Conservation (phyloP, 2,329 filamentous ascomycete species). For the Claviceps sp. region DNA sequence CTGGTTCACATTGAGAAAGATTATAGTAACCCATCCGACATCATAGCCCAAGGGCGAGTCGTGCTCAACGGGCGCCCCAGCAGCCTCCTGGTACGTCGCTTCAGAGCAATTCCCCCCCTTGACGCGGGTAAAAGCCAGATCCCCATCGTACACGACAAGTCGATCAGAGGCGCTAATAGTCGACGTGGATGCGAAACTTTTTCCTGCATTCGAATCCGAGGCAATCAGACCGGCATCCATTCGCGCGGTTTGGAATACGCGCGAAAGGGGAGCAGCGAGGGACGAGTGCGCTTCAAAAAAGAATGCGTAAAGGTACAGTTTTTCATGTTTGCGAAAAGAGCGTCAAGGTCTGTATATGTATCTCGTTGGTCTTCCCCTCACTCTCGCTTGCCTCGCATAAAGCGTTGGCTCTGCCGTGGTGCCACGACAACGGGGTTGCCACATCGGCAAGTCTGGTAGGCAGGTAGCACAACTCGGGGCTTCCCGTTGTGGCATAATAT, state of each 20-base stretch:
- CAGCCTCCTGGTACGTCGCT: slow-evolving; percentile 44
- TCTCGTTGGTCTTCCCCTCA: too few relatives aligned
- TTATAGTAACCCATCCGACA: slow-evolving; percentile 40
- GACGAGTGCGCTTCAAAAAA: neutral
- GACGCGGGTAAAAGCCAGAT: slow-evolving; percentile 26
- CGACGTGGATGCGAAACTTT: neutral
- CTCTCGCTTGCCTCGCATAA: too few relatives aligned
- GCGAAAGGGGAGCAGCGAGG: neutral
- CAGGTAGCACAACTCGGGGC: too few relatives aligned
- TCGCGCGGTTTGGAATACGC: too few relatives aligned
- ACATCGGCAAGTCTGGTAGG: too few relatives aligned
- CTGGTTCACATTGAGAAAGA: slow-evolving; percentile 47
- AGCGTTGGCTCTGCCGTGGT: too few relatives aligned
- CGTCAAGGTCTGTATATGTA: too few relatives aligned
- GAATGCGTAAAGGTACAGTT: too few relatives aligned
- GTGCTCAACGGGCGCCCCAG: slow-evolving; percentile 46
- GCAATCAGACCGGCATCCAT: neutral
- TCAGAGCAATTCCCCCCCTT: slow-evolving; percentile 34
- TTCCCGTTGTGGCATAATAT: too few relatives aligned
- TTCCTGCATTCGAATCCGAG: neutral
- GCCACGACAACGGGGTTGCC: too few relatives aligned
- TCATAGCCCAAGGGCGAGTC: slow-evolving; percentile 46
- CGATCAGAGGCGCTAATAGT: neutral
- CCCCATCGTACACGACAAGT: slow-evolving; percentile 19
- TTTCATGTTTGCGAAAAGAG: too few relatives aligned